phyloP scores from a whole-genome alignment of 495 filamentous ascomycete species.

The Aspergillus ellipticus region DNA sequence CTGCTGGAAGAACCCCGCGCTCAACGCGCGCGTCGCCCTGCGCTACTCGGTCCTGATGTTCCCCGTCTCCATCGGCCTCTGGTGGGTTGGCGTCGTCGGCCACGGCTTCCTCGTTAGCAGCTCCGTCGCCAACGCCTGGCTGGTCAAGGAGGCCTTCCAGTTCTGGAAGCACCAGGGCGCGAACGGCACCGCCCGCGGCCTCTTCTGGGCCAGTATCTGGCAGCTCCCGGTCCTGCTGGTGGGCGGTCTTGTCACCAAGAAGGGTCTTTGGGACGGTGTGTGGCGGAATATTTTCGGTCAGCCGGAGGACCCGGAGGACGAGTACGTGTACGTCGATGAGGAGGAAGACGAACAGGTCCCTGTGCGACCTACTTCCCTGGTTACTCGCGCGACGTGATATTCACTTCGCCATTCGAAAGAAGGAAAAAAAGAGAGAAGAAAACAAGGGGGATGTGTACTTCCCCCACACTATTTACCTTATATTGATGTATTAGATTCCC shows the following conservation, averaged over 20 bases:
- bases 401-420: neutral
- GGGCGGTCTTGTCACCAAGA: constrained; percentile 89
- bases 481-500: constrained; percentile 18
- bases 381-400: neutral
- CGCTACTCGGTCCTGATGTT: constrained; percentile 85
- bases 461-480: neutral
- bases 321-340: constrained; percentile 40
- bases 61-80: constrained; percentile 80
- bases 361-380: neutral
- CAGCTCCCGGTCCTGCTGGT: constrained; percentile 89
- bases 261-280: constrained; percentile 84
- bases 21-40: constrained; percentile 80
- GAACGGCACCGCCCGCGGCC: constrained; percentile 73
- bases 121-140: constrained; percentile 79
- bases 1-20: constrained; percentile 77
- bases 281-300: constrained; percentile 64
- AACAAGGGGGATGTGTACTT: neutral
- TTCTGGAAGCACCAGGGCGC: constrained; percentile 79
- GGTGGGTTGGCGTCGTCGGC: constrained; percentile 79
- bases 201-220: constrained; percentile 99
- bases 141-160: constrained; percentile 71
- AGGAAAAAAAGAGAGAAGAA: neutral
- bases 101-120: constrained; percentile 81
- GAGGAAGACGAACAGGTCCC: constrained; percentile 22
- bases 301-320: constrained; percentile 40